These are phyloP conservation scores for Hyaloscypha finlandica DNA, from an alignment of 495 filamentous ascomycete species.

Conservation along the genomic window DNA sequence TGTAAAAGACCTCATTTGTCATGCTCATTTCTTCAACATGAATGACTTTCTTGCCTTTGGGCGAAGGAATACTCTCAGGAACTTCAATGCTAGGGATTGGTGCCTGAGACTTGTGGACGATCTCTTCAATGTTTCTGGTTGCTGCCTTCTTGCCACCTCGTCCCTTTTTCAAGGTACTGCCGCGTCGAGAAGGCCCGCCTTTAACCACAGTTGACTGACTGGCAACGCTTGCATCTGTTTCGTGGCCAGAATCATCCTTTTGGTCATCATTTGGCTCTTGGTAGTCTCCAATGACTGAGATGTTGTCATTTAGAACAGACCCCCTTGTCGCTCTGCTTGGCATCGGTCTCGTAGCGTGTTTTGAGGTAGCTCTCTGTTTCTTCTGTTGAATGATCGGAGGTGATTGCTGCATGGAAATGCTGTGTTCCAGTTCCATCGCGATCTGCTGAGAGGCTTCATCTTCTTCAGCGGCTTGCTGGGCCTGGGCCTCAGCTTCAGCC, in stretches of 20 bases:
- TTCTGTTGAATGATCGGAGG: conserved; percentile 33
- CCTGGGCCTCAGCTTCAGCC: conserved; percentile 33
- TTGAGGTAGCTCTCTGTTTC: conserved; percentile 26
- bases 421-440: conserved; percentile 43
- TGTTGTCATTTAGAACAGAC: conserved; percentile 21
- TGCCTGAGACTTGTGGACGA: conserved; percentile 28
- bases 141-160: conserved; percentile 48
- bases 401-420: conserved; percentile 43
- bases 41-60: conserved; percentile 13
- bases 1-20: conserved; percentile 24
- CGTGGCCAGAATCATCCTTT: conserved; percentile 34
- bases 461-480: conserved; percentile 34
- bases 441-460: conserved; percentile 36
- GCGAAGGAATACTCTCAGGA: conserved; percentile 20
- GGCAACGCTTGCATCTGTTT: conserved; percentile 38
- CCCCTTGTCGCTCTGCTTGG: conserved; percentile 18
- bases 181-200: conserved; percentile 21
- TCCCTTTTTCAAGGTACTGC: conserved; percentile 47
- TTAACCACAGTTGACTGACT: conserved; percentile 34
- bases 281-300: background rate
- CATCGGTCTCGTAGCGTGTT: conserved; percentile 15
- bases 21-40: conserved; percentile 21
- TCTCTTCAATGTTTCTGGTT: conserved; percentile 35
- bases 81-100: background rate
- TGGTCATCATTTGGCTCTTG: conserved; percentile 5